Conservation (phyloP, 106 monocot genomes). For the Alisma plantagoaquatica region DNA sequence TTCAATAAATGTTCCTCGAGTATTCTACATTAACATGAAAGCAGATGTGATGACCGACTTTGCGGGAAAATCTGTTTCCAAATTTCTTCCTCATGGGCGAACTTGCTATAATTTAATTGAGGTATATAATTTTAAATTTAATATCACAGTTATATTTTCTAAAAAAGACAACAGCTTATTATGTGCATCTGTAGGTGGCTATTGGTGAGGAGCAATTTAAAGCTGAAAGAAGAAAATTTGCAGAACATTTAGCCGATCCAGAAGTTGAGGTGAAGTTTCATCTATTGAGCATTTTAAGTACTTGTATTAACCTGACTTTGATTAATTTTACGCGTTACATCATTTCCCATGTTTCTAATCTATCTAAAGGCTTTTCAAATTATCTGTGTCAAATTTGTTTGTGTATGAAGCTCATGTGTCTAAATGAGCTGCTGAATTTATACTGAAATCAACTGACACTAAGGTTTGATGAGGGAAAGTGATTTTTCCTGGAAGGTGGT, state of each 20-base stretch:
- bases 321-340: too few species aligned
- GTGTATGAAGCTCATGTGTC: too few species aligned
- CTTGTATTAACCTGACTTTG: too few species aligned
- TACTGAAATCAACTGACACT: too few species aligned
- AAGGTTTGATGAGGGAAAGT: too few species aligned
- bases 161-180: too few species aligned
- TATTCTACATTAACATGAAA: constrained; percentile 90
- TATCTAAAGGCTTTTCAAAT: too few species aligned
- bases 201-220: constrained; percentile 74
- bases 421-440: too few species aligned
- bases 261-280: constrained; percentile 69
- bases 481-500: too few species aligned
- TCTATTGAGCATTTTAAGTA: too few species aligned
- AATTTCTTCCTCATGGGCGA: constrained; percentile 87
- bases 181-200: constrained; percentile 37
- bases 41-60: constrained; percentile 82
- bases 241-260: constrained; percentile 76
- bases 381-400: too few species aligned
- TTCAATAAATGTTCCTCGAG: constrained; percentile 55
- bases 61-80: constrained; percentile 82
- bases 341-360: too few species aligned
- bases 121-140: constrained; percentile 19
- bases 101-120: constrained; percentile 83
- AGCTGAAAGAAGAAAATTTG: constrained; percentile 81
- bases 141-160: constrained; percentile 1